Conservation (phyloP, 2,329 filamentous ascomycete species). For the Penicillium sp. region DNA sequence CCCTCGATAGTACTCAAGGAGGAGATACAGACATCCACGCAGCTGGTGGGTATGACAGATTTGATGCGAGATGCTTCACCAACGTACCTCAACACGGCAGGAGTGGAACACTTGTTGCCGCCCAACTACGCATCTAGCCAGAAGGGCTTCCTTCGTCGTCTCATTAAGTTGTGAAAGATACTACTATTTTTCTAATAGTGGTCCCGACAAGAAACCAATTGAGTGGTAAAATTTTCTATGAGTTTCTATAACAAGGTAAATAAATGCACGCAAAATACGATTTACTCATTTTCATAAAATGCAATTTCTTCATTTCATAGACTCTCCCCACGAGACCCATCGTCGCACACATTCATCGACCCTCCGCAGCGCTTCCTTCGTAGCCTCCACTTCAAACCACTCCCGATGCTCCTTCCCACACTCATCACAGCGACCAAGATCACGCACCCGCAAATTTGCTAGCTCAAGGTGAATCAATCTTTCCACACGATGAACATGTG, state of each 20-base stretch:
- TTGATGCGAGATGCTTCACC: conserved; percentile 14
- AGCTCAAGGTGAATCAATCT: conserved; percentile 88
- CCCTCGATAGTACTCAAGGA: conserved; percentile 9
- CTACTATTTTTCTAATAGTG: not conserved
- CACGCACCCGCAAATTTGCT: conserved; percentile 60
- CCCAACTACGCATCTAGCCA: not conserved
- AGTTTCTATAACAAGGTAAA: not conserved
- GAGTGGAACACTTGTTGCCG: conserved; percentile 12
- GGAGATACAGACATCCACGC: conserved; percentile 12
- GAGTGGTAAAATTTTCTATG: not conserved
- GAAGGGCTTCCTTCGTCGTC: not conserved
- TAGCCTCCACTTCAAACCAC: conserved; percentile 91
- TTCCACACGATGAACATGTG: conserved; percentile 86
- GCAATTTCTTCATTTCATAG: conserved; percentile 1
- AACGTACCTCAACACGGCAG: conserved; percentile 11
- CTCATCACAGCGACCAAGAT: conserved; percentile 65
- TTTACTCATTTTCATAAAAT: not conserved
- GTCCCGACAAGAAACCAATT: not conserved
- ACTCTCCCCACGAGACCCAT: conserved; percentile 83
- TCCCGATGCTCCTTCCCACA: conserved; percentile 88
- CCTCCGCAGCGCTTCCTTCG: conserved; percentile 66
- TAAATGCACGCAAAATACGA: not conserved
- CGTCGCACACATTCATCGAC: conserved; percentile 75
- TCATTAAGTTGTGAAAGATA: not conserved
- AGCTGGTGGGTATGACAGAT: conserved; percentile 14